phyloP scores from a whole-genome alignment of 2,329 filamentous ascomycete species.

The Fonsecaea nubica region DNA sequence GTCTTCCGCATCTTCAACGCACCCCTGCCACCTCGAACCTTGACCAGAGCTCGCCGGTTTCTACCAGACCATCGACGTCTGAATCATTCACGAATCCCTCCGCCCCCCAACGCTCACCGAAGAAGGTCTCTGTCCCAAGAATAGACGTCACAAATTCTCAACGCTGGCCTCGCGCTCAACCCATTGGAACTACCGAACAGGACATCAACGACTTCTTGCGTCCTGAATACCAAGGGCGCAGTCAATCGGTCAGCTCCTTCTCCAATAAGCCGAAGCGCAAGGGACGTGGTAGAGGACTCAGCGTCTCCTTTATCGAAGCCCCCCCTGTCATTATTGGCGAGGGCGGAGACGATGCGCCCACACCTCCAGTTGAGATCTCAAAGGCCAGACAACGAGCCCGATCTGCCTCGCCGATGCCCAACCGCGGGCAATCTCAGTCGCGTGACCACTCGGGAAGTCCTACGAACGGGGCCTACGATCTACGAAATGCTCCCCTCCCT shows the following conservation, averaged over 20 bases:
- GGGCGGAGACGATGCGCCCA: slow-evolving; percentile 84
- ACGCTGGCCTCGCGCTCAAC: slow-evolving; percentile 44
- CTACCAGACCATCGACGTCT: slow-evolving; percentile 36
- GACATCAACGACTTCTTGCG: slow-evolving; percentile 30
- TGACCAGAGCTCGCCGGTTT: slow-evolving; percentile 17
- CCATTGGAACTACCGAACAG: slow-evolving; percentile 25
- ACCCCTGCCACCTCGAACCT: slow-evolving; percentile 12
- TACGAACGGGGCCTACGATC: slow-evolving; percentile 2
- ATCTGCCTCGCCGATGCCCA: slow-evolving; percentile 35
- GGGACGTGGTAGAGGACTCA: slow-evolving; percentile 68
- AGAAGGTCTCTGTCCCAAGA: slow-evolving; percentile 43
- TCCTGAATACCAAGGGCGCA: slow-evolving; percentile 34
- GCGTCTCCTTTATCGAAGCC: slow-evolving; percentile 75
- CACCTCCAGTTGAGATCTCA: slow-evolving; percentile 74
- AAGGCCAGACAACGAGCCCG: slow-evolving; percentile 37
- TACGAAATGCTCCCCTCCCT: slow-evolving; percentile 1
- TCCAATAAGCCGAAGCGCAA: slow-evolving; percentile 44
- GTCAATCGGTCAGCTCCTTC: slow-evolving; percentile 40
- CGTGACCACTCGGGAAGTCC: neutral
- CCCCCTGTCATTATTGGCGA: slow-evolving; percentile 84
- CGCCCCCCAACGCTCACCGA: slow-evolving; percentile 41
- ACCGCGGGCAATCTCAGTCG: slow-evolving; percentile 7
- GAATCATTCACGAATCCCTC: slow-evolving; percentile 31
- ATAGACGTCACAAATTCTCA: slow-evolving; percentile 46
- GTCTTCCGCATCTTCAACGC: slow-evolving; percentile 3